A percentile compares a stretch with the other conserved stretches of the same genome.
phyloP scores from a whole-genome alignment of 2,329 filamentous ascomycete species.

The Sordariomycetes sp. region DNA sequence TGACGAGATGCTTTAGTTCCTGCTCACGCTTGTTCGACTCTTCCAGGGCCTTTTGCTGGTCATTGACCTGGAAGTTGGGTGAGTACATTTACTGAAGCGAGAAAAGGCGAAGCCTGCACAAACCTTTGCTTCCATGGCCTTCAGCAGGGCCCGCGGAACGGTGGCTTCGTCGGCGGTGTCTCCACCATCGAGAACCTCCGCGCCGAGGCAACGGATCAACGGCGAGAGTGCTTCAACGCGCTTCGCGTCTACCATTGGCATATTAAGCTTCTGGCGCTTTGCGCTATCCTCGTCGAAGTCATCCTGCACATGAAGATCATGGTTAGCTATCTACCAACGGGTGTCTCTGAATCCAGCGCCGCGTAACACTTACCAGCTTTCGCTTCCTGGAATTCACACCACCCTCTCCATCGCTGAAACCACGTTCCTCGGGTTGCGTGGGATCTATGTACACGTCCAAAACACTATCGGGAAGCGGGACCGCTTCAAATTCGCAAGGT shows the following conservation, averaged over 20 bases:
- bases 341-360: not conserved
- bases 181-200: not conserved
- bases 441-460: constrained; percentile 35
- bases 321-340: not conserved
- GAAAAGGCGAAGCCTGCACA: not conserved
- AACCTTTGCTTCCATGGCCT: constrained; percentile 8
- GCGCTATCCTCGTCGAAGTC: not conserved
- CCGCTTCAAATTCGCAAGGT: constrained; percentile 34
- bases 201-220: not conserved
- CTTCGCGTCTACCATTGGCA: not conserved
- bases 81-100: not conserved
- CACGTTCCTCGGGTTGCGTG: constrained; percentile 17
- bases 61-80: constrained; percentile 2
- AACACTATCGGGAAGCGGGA: constrained; percentile 33
- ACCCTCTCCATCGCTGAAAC: constrained; percentile 6
- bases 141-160: constrained; percentile 5
- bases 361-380: constrained; percentile 28
- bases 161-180: constrained; percentile 9
- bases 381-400: constrained; percentile 30
- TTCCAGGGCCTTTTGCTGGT: not conserved
- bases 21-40: constrained; percentile 18
- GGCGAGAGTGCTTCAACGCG: not conserved
- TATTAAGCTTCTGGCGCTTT: not conserved
- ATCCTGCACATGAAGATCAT: not conserved
- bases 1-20: constrained; percentile 28